Base-by-base conservation (phyloP, 805 yeast species). In the Diddensiella transvaalensis region DNA sequence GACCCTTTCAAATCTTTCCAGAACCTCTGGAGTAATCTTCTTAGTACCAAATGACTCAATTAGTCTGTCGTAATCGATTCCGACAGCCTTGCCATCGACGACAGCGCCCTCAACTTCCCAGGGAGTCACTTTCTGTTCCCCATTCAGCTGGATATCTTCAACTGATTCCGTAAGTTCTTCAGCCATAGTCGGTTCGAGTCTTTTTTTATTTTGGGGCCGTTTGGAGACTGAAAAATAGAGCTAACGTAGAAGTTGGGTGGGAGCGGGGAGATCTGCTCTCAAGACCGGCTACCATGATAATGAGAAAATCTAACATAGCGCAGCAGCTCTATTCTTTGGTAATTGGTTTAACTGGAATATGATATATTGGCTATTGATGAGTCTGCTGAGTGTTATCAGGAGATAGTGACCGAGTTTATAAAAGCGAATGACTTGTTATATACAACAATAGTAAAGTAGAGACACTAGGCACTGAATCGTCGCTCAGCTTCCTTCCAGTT, bases 71-170 rank as follows among this genome's bases (percentile, higher is more conserved):
- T 93, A 93, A 71, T 93, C 96, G 58, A 93, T 90, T 22, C 81
- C 89, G 66, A 85, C 90, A n/a, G 85, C 79, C 59, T 83, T 74
- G 47, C 99, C 99, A 60, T 90, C 95, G 49, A 88, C 96, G 41
- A 91, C 95, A 2, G 97, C 98, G 50, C 98, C 99, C 68, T 87
- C 96, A 24, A 93, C 99, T 66, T 93, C 99, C 99, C 99, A 93
- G 42, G 99, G 99, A 0, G 99, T 93, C 51, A 85, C 75, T 30
- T 71, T 74, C 63, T 83, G 90, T 26, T 57, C 63, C 23, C 40
- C 48, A 37, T 47, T 47, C 3, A 42, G 32, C 22, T 40, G 11
- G 19, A 24, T 46, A 3, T 48, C 26, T 13, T 46, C 13, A n/a
- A 22, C 30, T 19, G 54, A 33, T 42, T 50, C 48, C 32, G 53